Evolutionary conservation across 768 basidiomycete genomes (phyloP).

Genomic region (Leccinum ochraceum): DNA sequence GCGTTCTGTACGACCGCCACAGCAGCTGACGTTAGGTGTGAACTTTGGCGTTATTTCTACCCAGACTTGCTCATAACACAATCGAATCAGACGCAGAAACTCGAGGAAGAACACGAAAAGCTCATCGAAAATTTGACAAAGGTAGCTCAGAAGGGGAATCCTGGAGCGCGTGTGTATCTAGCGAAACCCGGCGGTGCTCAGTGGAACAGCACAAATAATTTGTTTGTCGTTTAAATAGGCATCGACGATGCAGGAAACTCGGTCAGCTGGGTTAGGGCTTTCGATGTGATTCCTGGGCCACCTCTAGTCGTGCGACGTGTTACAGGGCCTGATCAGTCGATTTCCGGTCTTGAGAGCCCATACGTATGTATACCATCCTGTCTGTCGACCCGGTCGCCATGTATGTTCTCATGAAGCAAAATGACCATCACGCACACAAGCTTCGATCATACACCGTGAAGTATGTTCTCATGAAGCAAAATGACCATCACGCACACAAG

Average conservation of each 20-base stretch:
- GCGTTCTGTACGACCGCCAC: background rate
- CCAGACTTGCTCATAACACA: background rate
- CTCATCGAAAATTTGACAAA: background rate
- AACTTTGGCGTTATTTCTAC: background rate
- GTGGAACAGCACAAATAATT: conserved; percentile 56
- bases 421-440: too few relatives aligned
- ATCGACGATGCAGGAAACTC: conserved; percentile 57
- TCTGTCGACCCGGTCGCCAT: too few relatives aligned
- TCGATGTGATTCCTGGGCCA: background rate
- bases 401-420: too few relatives aligned
- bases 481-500: too few relatives aligned
- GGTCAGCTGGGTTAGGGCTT: conserved; percentile 21
- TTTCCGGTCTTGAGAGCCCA: too few relatives aligned
- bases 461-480: too few relatives aligned
- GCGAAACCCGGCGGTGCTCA: too few relatives aligned
- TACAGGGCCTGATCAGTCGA: too few relatives aligned
- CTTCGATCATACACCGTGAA: too few relatives aligned
- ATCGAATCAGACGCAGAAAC: conserved; percentile 9
- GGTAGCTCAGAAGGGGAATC: background rate
- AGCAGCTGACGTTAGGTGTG: conserved; percentile 4
- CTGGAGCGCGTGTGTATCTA: conserved; percentile 13
- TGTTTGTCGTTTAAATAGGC: conserved; percentile 72
- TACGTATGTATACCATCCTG: too few relatives aligned
- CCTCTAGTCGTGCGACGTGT: background rate
- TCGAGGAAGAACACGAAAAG: background rate